These are phyloP conservation scores for Diaporthe citri DNA, from an alignment of 2,329 filamentous ascomycete species.

Conservation along the genomic window DNA sequence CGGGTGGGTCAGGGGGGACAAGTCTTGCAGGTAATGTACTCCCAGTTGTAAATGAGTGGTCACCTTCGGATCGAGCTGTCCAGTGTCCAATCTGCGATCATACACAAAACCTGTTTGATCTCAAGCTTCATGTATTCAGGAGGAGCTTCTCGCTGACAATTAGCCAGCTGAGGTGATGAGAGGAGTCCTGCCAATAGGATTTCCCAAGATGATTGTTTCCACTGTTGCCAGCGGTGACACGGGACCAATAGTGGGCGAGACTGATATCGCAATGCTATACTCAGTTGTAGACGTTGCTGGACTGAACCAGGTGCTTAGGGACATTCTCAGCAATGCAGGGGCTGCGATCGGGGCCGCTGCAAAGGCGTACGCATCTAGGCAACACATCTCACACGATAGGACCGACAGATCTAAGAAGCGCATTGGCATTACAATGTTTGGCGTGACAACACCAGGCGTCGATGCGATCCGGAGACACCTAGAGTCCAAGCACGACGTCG, in stretches of 20 bases:
- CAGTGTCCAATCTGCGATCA: too few relatives aligned
- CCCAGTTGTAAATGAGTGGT: neutral
- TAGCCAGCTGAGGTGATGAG: constrained; percentile 69
- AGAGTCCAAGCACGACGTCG: constrained; percentile 59
- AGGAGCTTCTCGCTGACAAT: constrained; percentile 65
- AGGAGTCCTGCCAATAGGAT: constrained; percentile 69
- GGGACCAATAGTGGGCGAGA: constrained; percentile 73
- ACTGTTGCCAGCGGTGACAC: constrained; percentile 78
- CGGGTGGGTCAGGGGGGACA: constrained; percentile 65
- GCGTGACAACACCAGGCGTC: constrained; percentile 77
- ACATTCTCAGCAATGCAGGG: constrained; percentile 73
- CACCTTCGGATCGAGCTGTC: neutral
- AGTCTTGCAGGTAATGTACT: constrained; percentile 23
- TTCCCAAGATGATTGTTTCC: constrained; percentile 78
- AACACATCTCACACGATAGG: constrained; percentile 7
- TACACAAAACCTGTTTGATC: neutral
- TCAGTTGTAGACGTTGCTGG: constrained; percentile 79
- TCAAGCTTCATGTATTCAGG: constrained; percentile 46
- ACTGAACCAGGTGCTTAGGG: constrained; percentile 68
- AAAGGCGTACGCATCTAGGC: constrained; percentile 51
- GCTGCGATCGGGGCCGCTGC: constrained; percentile 72
- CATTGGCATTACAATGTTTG: constrained; percentile 80
- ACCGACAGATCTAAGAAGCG: constrained; percentile 50
- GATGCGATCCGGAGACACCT: constrained; percentile 66
- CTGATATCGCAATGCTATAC: constrained; percentile 78